Evolutionary conservation across 495 filamentous ascomycete species (phyloP), one percentile per base, ranked within the genome.

Genomic region (Podospora pseudoanserina): DNA sequence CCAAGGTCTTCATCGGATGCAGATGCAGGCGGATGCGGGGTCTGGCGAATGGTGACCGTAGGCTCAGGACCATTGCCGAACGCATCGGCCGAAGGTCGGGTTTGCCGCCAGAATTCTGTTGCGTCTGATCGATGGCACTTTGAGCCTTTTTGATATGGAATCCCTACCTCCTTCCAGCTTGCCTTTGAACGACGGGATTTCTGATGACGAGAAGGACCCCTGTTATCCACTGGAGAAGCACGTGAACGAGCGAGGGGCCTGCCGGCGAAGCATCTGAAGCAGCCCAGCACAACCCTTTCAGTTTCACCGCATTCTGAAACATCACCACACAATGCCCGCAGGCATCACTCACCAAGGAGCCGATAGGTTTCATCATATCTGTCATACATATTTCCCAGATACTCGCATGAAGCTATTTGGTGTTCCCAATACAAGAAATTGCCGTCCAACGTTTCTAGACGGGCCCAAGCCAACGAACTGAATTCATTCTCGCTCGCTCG

Each of bases 401-500:
- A 13, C 39, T 49, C 30, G 9, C 9, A 49, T 49, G 15, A 11
- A 49, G 39, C 13, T 11, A 49, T 16, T 2, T 13, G 39, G 0
- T 49, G 39, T 49, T 49, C 15, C 39, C 13, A 13, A 16, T 16
- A 13, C 39, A 49, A 49, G 7, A 5, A 4, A 49, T 49, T 49
- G 39, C 13, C 13, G 13, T 49, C 39, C 39, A 49, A 9, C 7
- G 9, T 49, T 49, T 49, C 9, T 11, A 39, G 34, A 39, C 34
- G 34, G 34, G 34, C 34, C 34, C 34, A 39, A 39, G 34, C 11
- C 39, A 49, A 49, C 39, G 39, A 49, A 49, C 39, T 49, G 39
- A 49, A 49, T 20, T 59, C 19, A 27, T 20, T 59, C 56, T 59
- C 19, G 15, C 19, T 20, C 56, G 49, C 64, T 65, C 61, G 60